A percentile compares a stretch with the other conserved stretches of the same genome.
These are phyloP conservation scores for Gautieria morchelliformis DNA, from an alignment of 768 basidiomycete species.

Conservation along the genomic window DNA sequence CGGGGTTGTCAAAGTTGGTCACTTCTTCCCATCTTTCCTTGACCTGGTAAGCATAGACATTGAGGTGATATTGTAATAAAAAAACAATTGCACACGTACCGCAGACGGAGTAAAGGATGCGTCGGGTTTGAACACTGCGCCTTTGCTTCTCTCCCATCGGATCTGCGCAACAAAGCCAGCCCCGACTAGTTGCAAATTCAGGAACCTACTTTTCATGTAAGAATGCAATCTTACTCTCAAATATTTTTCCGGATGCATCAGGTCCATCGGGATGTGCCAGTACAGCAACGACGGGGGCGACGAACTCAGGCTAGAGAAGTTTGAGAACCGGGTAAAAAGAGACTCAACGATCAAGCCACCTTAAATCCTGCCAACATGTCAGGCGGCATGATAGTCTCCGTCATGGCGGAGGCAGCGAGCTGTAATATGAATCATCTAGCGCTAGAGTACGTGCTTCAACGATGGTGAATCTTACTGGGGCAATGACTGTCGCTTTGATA, in stretches of 20 bases:
- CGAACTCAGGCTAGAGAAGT: constrained; percentile 64
- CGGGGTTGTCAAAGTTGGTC: constrained; percentile 64
- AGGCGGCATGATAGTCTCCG: constrained; percentile 88
- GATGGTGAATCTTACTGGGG: constrained; percentile 51
- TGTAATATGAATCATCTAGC: constrained; percentile 19
- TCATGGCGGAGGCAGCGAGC: constrained; percentile 97
- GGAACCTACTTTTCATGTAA: background rate
- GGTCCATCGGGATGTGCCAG: constrained; percentile 79
- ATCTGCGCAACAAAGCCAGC: constrained; percentile 89
- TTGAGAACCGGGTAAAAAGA: background rate
- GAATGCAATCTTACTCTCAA: constrained; percentile 36
- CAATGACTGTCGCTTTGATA: constrained; percentile 80
- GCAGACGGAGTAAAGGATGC: constrained; percentile 89
- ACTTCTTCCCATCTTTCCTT: constrained; percentile 78
- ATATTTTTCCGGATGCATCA: constrained; percentile 72
- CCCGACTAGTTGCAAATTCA: constrained; percentile 36
- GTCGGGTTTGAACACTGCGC: constrained; percentile 84
- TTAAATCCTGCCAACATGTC: constrained; percentile 87
- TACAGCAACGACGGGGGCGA: constrained; percentile 87
- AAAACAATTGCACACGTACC: constrained; percentile 30
- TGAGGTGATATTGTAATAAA: background rate
- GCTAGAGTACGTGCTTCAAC: background rate
- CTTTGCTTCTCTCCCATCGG: constrained; percentile 87
- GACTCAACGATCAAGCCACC: constrained; percentile 24
- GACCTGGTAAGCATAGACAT: constrained; percentile 35